Conservation (phyloP, 1,284 basidiomycete genomes). For the Ceratobasidium sp. region DNA sequence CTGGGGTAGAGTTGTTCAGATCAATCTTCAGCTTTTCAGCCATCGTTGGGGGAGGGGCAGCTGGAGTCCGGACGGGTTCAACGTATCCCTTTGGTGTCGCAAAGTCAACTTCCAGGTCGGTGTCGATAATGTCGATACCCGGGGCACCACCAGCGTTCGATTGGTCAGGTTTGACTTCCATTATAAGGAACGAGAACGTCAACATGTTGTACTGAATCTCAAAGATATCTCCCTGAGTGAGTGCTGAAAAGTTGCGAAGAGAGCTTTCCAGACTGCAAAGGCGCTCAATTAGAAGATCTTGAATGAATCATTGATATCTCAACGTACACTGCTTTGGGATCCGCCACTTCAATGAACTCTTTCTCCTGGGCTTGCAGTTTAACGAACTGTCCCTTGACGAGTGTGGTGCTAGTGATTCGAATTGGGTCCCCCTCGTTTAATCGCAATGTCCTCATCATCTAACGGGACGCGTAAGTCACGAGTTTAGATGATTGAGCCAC, state of each 20-base stretch:
- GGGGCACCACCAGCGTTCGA: constrained; percentile 59
- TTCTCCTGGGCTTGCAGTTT: constrained; percentile 97
- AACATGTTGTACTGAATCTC: constrained; percentile 94
- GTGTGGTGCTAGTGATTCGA: constrained; percentile 85
- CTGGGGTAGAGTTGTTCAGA: constrained; percentile 80
- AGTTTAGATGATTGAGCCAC: background rate
- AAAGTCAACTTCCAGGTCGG: constrained; percentile 88
- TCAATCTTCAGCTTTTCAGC: constrained; percentile 97
- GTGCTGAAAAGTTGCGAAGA: constrained; percentile 90
- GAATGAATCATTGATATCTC: constrained; percentile 1
- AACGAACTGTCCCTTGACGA: constrained; percentile 94
- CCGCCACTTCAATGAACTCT: constrained; percentile 93
- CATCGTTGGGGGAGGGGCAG: constrained; percentile 90
- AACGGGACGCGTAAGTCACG: constrained; percentile 25
- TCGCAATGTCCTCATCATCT: constrained; percentile 97
- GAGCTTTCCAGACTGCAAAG: constrained; percentile 87
- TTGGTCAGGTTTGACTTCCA: constrained; percentile 88
- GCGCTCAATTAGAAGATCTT: constrained; percentile 7
- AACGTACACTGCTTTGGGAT: constrained; percentile 95
- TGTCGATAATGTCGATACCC: constrained; percentile 93
- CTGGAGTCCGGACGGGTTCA: constrained; percentile 88
- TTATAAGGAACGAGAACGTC: constrained; percentile 93
- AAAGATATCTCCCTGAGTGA: constrained; percentile 91
- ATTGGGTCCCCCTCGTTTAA: constrained; percentile 96
- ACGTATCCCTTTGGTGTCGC: constrained; percentile 72